Evolutionary conservation across 805 yeast genomes (phyloP).

Genomic region (Saturnispora gosingensis): DNA sequence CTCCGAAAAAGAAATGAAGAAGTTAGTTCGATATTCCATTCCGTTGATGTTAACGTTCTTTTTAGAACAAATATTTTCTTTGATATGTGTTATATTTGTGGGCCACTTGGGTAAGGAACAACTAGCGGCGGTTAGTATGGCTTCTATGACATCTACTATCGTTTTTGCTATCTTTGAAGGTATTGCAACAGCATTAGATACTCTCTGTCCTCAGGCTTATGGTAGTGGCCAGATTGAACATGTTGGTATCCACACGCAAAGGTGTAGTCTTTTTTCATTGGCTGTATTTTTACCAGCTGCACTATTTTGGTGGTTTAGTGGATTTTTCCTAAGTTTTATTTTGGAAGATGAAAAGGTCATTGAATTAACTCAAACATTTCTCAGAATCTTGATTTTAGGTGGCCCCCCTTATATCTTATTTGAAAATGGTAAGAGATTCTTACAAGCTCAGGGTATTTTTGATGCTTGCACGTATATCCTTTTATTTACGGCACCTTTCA

Average conservation of each 20-base stretch:
- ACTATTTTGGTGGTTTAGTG: constrained; percentile 54
- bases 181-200: constrained; percentile 64
- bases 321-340: constrained; percentile 34
- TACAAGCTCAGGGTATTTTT: constrained; percentile 73
- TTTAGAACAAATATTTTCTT: constrained; percentile 48
- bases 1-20: constrained; percentile 23
- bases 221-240: constrained; percentile 54
- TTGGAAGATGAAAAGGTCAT: constrained; percentile 39
- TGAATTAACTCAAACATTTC: constrained; percentile 46
- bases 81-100: constrained; percentile 71
- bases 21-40: constrained; percentile 33
- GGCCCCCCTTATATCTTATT: constrained; percentile 63
- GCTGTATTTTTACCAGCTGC: constrained; percentile 51
- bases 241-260: constrained; percentile 60
- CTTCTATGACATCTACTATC: constrained; percentile 74
- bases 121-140: constrained; percentile 67
- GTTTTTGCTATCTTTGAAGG: constrained; percentile 70
- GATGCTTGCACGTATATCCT: constrained; percentile 70
- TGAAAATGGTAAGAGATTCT: constrained; percentile 63
- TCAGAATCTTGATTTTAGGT: constrained; percentile 51
- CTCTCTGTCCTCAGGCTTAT: constrained; percentile 71
- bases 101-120: constrained; percentile 66
- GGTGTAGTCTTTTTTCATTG: constrained; percentile 58
- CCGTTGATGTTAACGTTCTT: constrained; percentile 62
- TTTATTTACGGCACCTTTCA: constrained; percentile 61